Evolutionary conservation across 768 basidiomycete genomes (phyloP).

Genomic region (Leucosporidium scottii): DNA sequence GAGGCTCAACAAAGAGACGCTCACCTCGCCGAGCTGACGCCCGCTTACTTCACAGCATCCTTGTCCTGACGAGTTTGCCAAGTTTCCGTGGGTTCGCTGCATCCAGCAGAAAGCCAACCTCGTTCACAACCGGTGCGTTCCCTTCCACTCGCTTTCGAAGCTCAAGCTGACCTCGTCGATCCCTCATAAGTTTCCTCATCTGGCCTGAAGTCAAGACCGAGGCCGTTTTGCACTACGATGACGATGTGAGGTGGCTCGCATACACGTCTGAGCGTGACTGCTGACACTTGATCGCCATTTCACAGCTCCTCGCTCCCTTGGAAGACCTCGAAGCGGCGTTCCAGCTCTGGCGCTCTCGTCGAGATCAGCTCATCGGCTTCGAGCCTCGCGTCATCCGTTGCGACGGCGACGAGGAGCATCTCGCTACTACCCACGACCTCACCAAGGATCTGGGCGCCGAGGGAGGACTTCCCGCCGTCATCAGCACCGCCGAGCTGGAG

Average conservation of each 20-base stretch:
- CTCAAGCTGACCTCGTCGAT: not conserved
- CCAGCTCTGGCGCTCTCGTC: not conserved
- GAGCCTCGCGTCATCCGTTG: constrained; percentile 3
- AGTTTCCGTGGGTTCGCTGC: not conserved
- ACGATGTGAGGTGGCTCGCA: not conserved
- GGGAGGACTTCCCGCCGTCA: not conserved
- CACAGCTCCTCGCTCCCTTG: not conserved
- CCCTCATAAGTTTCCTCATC: not conserved
- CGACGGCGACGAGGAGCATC: not conserved
- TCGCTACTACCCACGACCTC: not conserved
- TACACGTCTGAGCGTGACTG: not conserved
- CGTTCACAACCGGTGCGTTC: not conserved
- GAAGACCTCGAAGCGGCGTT: constrained; percentile 8
- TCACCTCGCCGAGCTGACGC: no score
- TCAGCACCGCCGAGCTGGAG: not conserved
- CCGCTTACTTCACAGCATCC: not conserved
- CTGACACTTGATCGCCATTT: no score
- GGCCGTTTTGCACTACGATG: constrained; percentile 6
- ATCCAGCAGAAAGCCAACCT: not conserved
- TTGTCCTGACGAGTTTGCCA: not conserved
- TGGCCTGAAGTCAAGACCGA: constrained; percentile 7
- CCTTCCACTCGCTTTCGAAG: not conserved
- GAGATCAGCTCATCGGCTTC: constrained; percentile 5
- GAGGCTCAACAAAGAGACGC: not conserved
- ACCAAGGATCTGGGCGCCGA: not conserved